Base-by-base conservation (phyloP, 768 basidiomycete genomes). In the Tephrocybe sp. region DNA sequence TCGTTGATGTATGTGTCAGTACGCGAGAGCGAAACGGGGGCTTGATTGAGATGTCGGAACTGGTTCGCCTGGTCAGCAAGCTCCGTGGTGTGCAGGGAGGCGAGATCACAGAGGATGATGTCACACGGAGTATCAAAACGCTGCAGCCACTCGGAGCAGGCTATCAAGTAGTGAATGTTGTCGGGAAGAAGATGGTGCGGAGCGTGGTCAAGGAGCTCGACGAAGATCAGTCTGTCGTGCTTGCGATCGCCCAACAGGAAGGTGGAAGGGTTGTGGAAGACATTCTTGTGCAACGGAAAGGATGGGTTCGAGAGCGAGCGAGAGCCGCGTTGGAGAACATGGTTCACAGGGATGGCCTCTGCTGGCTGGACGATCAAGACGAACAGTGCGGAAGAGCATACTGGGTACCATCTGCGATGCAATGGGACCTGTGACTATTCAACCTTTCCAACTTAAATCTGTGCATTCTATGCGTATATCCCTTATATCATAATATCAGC, bases 281-380 rank as follows among this genome's bases (percentile, higher is more conserved):
- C 15, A 66, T 75, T 31, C 68, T 95, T 22, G 77, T 87, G 37
- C 60, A 63, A 25, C 66, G 76, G 44, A 82, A 80, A 13, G 86
- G 83, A 4, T 99, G 97, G 97, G 82, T 82, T 1, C 66, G 76
- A 41, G 88, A 89, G 28, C 78, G 97, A 22, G 87, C 89, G 4
- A 74, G 77, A 40, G 77, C 82, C 9, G 94, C 87, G 1, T 66
- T 98, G 59, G 86, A 93, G 59, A 94, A 95, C 54, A 94, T 96
- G 84, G 78, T 95, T 12, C 75, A 92, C 53, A 77, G 87, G 22
- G 94, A 98, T 54, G 96, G 95, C 1, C 71, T 96, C 21, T 95
- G 92, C 51, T 99, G 97, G 97, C 63, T 98, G 25, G 97, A 99
- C 61, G 86, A 91, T 21, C 93, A 97, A 67, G 91, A 89, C 45